phyloP scores from a whole-genome alignment of 768 basidiomycete species.

The Phaffia tasmanica region DNA sequence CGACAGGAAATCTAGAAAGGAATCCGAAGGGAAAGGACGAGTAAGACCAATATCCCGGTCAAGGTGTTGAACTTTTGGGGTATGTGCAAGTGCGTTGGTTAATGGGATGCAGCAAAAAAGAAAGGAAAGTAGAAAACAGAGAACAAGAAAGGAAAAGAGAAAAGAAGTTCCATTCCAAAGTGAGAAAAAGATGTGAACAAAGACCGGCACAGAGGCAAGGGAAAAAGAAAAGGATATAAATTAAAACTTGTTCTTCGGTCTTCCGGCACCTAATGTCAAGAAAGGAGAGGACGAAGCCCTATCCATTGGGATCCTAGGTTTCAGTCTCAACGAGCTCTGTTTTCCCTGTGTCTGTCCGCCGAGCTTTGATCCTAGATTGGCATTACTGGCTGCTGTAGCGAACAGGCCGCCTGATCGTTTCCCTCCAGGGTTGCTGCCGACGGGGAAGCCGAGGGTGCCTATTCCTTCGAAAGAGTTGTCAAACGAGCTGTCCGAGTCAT shows the following conservation, averaged over 20 bases:
- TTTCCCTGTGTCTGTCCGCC: too few species aligned
- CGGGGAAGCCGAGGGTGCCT: conserved; percentile 7
- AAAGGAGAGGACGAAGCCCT: conserved; percentile 1
- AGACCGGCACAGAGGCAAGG: too few species aligned
- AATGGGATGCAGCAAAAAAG: too few species aligned
- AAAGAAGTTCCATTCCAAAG: neutral
- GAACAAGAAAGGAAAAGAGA: neutral
- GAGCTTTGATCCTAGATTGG: neutral
- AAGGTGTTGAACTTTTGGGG: neutral
- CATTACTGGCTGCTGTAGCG: neutral
- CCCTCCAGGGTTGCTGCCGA: neutral
- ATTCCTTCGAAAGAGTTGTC: neutral
- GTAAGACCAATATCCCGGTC: too few species aligned
- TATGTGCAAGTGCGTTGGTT: neutral
- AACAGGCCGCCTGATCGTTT: neutral
- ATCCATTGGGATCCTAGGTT: conserved; percentile 7
- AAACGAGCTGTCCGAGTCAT: conserved; percentile 21
- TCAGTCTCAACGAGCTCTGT: neutral
- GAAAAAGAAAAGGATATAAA: too few species aligned
- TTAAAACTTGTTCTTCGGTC: too few species aligned
- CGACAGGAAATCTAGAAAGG: too few species aligned
- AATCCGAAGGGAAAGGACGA: too few species aligned
- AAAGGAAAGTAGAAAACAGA: too few species aligned
- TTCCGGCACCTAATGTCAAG: neutral
- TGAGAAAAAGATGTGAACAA: neutral